Conservation (phyloP, 2,329 filamentous ascomycete genomes). For the Mariannaea sp. region DNA sequence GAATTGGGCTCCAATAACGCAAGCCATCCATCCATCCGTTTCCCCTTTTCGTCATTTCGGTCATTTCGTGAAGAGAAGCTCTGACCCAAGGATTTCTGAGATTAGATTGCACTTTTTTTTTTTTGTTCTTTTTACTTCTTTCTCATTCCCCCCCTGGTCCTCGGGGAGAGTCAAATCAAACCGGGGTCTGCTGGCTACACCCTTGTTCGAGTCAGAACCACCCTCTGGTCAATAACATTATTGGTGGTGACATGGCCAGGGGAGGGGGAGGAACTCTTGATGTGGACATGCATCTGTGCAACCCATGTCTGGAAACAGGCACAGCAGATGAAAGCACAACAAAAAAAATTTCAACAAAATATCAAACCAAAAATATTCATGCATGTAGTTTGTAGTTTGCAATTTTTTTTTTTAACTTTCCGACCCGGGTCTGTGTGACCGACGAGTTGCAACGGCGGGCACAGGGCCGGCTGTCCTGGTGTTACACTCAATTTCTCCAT, state of each 20-base stretch:
- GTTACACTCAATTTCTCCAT: no score
- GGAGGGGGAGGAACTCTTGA: neutral
- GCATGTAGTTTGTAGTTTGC: no score
- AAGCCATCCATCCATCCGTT: neutral
- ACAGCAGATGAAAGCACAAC: conserved; percentile 19
- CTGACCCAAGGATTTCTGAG: conserved; percentile 15
- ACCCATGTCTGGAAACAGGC: conserved; percentile 11
- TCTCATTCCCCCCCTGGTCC: conserved; percentile 1
- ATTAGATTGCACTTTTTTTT: conserved; percentile 15
- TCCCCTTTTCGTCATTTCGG: neutral
- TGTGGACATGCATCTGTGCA: conserved; percentile 12
- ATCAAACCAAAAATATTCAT: neutral
- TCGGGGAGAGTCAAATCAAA: conserved; percentile 5
- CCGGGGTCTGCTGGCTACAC: conserved; percentile 17
- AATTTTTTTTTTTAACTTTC: neutral
- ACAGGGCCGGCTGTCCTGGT: conserved; percentile 28
- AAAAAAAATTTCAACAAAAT: neutral
- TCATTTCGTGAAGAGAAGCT: neutral
- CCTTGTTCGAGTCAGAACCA: conserved; percentile 17
- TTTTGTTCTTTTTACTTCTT: no score
- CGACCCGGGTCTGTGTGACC: conserved; percentile 6
- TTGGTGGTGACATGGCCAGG: conserved; percentile 19
- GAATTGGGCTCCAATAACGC: neutral
- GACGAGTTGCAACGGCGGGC: conserved; percentile 29
- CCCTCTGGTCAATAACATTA: conserved; percentile 14